Conservation (phyloP, 306 rosid species). For the Prunus persica region DNA sequence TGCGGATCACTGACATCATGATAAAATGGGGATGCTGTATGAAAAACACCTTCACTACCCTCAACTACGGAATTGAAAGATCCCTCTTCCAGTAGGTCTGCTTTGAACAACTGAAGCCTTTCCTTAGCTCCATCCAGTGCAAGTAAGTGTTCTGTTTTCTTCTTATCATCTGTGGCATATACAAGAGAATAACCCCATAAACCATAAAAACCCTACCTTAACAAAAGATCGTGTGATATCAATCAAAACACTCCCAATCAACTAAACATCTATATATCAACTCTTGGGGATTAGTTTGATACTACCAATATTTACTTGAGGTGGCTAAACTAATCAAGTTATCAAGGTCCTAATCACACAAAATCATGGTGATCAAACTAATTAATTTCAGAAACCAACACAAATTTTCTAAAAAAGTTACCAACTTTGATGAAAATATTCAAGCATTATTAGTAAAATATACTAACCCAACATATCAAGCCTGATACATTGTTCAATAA, state of each 20-base stretch:
- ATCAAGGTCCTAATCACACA: not conserved
- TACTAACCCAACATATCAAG: not conserved
- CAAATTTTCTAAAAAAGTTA: not conserved
- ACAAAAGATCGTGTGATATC: not conserved
- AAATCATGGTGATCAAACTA: not conserved
- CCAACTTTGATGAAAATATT: not conserved
- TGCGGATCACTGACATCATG: slow-evolving; percentile 16
- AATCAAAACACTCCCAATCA: not conserved
- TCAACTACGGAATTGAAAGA: slow-evolving; percentile 26
- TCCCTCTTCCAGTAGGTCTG: slow-evolving; percentile 27
- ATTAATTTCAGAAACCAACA: not conserved
- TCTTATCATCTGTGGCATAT: slow-evolving; percentile 19
- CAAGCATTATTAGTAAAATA: not conserved
- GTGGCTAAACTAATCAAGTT: not conserved
- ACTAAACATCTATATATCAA: not conserved
- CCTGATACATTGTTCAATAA: not conserved
- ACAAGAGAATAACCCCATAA: not conserved
- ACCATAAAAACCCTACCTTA: not conserved
- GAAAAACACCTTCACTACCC: slow-evolving; percentile 37
- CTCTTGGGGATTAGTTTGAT: not conserved
- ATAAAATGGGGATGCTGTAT: slow-evolving; percentile 33
- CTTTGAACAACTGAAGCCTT: slow-evolving; percentile 33
- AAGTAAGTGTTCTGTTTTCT: slow-evolving; percentile 30
- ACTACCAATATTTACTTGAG: not conserved
- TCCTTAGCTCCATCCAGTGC: slow-evolving; percentile 36